Conservation (phyloP, 805 yeast species). For the Isabelozyma pseudorhagii region DNA sequence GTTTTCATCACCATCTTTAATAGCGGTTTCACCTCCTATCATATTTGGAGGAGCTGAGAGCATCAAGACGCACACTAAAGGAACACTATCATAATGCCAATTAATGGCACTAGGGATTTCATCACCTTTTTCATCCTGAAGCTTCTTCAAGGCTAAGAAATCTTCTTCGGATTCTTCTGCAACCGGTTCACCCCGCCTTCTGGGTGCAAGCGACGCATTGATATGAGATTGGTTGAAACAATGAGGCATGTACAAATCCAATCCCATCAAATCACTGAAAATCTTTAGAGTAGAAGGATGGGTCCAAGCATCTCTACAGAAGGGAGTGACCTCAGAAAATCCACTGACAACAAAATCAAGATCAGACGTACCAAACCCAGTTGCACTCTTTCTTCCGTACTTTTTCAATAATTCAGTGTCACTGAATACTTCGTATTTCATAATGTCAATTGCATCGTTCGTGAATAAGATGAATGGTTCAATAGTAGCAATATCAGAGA, state of each 20-base stretch:
- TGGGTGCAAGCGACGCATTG: slow-evolving; percentile 15
- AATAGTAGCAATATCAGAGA: slow-evolving; percentile 30
- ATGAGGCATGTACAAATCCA: slow-evolving; percentile 15
- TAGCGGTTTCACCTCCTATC: slow-evolving; percentile 8
- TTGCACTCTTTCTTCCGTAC: slow-evolving; percentile 23
- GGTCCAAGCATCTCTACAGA: slow-evolving; percentile 25
- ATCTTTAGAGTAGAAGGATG: slow-evolving; percentile 24
- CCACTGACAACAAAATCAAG: slow-evolving; percentile 26
- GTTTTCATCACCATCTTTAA: slow-evolving; percentile 12
- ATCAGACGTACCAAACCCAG: slow-evolving; percentile 21
- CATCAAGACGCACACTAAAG: slow-evolving; percentile 7
- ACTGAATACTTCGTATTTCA: slow-evolving; percentile 23
- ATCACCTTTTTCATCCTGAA: background rate
- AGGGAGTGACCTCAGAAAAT: slow-evolving; percentile 17
- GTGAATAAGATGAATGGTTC: slow-evolving; percentile 29
- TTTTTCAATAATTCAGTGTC: slow-evolving; percentile 15
- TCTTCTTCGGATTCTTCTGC: background rate
- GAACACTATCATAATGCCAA: background rate
- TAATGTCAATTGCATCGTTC: slow-evolving; percentile 24
- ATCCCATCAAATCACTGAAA: slow-evolving; percentile 21
- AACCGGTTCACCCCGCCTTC: background rate
- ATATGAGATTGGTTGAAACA: slow-evolving; percentile 26
- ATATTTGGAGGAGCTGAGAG: slow-evolving; percentile 3
- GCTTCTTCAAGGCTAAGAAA: background rate
- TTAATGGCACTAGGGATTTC: slow-evolving; percentile 1